phyloP scores from a whole-genome alignment of 139 green algal species.

The Chlamydomonas sp. region DNA sequence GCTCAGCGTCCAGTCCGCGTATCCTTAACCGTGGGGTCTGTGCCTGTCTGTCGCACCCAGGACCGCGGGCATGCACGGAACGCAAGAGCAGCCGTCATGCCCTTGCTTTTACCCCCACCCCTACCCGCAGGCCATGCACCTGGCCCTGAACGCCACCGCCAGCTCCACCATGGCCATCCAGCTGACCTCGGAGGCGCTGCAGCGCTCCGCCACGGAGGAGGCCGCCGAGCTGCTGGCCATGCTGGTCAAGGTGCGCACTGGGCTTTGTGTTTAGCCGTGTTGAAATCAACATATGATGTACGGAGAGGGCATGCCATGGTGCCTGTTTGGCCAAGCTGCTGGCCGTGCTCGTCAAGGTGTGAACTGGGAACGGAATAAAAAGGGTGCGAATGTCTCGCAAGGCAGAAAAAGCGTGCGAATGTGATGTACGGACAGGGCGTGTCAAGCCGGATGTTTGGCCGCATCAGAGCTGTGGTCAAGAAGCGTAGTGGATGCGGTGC shows the following conservation, averaged over 20 bases:
- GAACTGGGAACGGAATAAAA: no score
- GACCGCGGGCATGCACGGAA: no score
- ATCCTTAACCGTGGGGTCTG: no score
- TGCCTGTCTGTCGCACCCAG: no score
- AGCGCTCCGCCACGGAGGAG: constrained; percentile 50
- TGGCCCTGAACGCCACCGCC: constrained; percentile 65
- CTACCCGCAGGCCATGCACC: constrained; percentile 42
- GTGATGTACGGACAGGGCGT: no score
- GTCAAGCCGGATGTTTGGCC: no score
- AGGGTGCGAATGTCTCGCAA: background rate
- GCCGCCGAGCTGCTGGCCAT: constrained; percentile 60
- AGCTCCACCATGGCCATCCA: constrained; percentile 52
- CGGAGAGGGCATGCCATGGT: background rate
- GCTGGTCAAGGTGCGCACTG: constrained; percentile 20
- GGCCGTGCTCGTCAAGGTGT: background rate
- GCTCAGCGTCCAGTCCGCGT: no score
- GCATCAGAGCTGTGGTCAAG: no score
- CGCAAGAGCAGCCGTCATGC: background rate
- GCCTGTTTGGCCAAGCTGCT: background rate
- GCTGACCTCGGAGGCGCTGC: constrained; percentile 55
- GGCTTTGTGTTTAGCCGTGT: no score
- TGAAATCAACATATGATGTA: no score
- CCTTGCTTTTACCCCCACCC: background rate
- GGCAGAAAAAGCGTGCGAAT: background rate
- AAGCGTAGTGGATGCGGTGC: no score